Evolutionary conservation across 2,329 filamentous ascomycete genomes (phyloP), one percentile per base, ranked within the genome.

Genomic region (Pyrenophora teres): DNA sequence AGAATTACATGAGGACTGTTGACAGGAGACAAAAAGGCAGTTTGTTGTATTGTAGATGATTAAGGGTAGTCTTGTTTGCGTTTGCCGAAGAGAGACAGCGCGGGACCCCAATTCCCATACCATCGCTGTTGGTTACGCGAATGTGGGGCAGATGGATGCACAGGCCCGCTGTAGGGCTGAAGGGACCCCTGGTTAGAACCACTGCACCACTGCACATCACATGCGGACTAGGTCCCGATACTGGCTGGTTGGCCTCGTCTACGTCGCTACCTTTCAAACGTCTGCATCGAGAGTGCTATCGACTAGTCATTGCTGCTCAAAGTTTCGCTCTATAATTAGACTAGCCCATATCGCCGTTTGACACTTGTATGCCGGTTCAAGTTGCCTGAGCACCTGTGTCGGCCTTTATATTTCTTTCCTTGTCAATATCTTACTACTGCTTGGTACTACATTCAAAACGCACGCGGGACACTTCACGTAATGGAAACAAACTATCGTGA

Each of bases 1-100:
- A 52, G 54, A 55, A 40, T 67, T 62, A 70, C 67, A 70, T 70
- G 64, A 51, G 62, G 57, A 50, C 57, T 64, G 50, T 39, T 40
- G 54, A 37, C 38, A 41, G 40, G 18, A 48, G 56, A 9, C 6
- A 16, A 12, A 12, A 44, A 41, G 41, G 35, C 43, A 40, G 32
- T 18, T 25, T 9, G 43, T 31, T 15, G 15, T 15, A 15, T 15
- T 15, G 23, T 40, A 39, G 18, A 39, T 25, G 35, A 12, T 27
- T 31, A 13, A 39, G 38, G 30, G 45, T 49, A 30, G 15, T 35
- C 41, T 35, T 48, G 48, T 40, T 47, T 30, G 27, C 27, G 49
- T 52, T 46, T 21, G 19, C 41, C 23, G 40, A 40, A 41, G 43
- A 25, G 51, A 25, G 16, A 21, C 19, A 48, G 37, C 33, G 37